phyloP scores from a whole-genome alignment of 257 asterid genomes.

The Fraxinus anomala region DNA sequence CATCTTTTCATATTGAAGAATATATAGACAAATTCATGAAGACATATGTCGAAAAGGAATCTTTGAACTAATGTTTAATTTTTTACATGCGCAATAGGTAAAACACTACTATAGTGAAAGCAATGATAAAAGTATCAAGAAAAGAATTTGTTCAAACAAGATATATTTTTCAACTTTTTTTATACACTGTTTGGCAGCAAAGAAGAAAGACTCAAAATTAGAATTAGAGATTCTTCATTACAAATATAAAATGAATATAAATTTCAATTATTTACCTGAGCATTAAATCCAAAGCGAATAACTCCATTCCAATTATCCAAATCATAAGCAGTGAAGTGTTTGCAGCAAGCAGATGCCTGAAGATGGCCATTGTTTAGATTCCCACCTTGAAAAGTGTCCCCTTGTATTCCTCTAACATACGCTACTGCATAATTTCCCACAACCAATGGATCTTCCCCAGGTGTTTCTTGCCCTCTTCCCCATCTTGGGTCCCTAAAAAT shows the following conservation, averaged over 20 bases:
- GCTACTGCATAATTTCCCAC: slow-evolving; percentile 59
- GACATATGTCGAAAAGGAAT: not conserved
- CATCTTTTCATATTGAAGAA: not conserved
- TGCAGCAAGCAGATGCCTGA: slow-evolving; percentile 50
- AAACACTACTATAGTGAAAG: not conserved
- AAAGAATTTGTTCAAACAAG: not conserved
- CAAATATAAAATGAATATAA: not conserved
- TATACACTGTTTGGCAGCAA: not conserved
- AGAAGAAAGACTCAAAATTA: not conserved
- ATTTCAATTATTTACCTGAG: slow-evolving; percentile 31
- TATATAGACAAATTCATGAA: not conserved
- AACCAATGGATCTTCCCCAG: slow-evolving; percentile 77
- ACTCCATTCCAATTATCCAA: slow-evolving; percentile 45
- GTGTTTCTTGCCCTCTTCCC: slow-evolving; percentile 93
- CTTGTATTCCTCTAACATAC: slow-evolving; percentile 50
- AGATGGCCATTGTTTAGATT: slow-evolving; percentile 29
- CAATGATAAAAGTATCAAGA: not conserved
- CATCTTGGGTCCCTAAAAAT: slow-evolving; percentile 84
- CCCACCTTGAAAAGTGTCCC: slow-evolving; percentile 44
- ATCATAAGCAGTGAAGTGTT: slow-evolving; percentile 53
- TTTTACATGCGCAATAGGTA: not conserved
- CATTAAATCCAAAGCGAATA: slow-evolving; percentile 40
- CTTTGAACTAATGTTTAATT: not conserved
- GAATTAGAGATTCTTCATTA: not conserved
- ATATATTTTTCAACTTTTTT: not conserved